Percentiles rank a stretch among this genome's conserved stretches.
phyloP scores from a whole-genome alignment of 73 alveolate genomes.

The Diophrys sp. region DNA sequence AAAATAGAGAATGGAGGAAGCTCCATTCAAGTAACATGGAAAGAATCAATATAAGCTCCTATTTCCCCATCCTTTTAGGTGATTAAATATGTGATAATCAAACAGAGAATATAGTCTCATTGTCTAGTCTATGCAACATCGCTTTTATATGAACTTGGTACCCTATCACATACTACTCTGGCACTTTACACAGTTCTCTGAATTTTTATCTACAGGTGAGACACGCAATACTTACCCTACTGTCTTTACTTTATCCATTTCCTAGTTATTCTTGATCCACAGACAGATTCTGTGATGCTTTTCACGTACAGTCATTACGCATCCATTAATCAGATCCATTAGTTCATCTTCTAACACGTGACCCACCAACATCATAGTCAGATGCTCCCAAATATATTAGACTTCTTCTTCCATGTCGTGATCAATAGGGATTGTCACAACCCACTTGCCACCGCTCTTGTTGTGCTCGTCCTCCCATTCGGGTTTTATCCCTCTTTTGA shows the following conservation, averaged over 20 bases:
- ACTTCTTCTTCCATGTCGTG: slow-evolving; percentile 60
- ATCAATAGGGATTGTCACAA: slow-evolving; percentile 60
- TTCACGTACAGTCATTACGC: slow-evolving; percentile 48
- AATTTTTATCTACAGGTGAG: slow-evolving; percentile 1
- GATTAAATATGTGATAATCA: not conserved
- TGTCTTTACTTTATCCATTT: slow-evolving; percentile 36
- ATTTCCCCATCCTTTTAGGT: no score
- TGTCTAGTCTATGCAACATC: slow-evolving; percentile 52
- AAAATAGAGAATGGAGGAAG: no score
- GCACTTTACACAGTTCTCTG: slow-evolving; percentile 44
- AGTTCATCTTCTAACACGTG: slow-evolving; percentile 30
- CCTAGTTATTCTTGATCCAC: slow-evolving; percentile 53
- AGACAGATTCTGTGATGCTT: slow-evolving; percentile 50
- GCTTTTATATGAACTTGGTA: slow-evolving; percentile 61
- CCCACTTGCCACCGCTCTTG: slow-evolving; percentile 69
- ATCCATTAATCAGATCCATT: slow-evolving; percentile 54
- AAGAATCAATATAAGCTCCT: no score
- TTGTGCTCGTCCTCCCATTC: slow-evolving; percentile 67
- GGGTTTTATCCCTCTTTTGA: slow-evolving; percentile 56
- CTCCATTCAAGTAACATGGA: no score
- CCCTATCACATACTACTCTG: slow-evolving; percentile 35
- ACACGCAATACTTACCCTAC: slow-evolving; percentile 22
- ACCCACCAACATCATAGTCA: slow-evolving; percentile 28
- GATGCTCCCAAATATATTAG: slow-evolving; percentile 41
- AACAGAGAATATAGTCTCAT: slow-evolving; percentile 24